Percentiles rank a stretch among this genome's conserved stretches.
Evolutionary conservation across 176 grass and related monocot species (phyloP).

Genomic region (Neostapfia colusana): DNA sequence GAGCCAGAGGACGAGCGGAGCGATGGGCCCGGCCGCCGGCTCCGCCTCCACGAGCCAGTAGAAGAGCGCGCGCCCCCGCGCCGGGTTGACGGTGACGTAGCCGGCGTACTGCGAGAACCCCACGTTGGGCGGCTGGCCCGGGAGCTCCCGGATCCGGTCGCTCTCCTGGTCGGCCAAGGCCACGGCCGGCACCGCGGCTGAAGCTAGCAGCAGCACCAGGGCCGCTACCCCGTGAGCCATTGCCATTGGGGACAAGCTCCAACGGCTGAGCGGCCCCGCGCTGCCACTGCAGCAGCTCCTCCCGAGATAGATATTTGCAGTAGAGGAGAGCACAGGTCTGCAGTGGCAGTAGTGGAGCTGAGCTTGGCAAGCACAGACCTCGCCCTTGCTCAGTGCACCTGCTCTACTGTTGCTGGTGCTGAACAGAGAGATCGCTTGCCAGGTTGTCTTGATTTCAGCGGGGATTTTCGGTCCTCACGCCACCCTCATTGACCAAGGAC

Average conservation of each 20-base stretch:
- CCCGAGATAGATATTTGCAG: background rate
- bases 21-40: slow-evolving; percentile 49
- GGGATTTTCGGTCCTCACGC: slow-evolving; percentile 29
- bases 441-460: slow-evolving; percentile 45
- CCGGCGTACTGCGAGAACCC: slow-evolving; percentile 85
- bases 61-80: slow-evolving; percentile 83
- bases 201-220: slow-evolving; percentile 31
- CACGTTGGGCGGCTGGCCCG: slow-evolving; percentile 62
- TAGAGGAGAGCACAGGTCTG: background rate
- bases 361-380: slow-evolving; percentile 27
- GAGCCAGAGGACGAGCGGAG: slow-evolving; percentile 90
- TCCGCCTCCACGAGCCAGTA: slow-evolving; percentile 96
- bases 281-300: slow-evolving; percentile 5
- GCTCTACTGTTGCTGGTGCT: background rate
- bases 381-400: slow-evolving; percentile 21
- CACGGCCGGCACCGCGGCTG: background rate
- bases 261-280: background rate
- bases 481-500: slow-evolving; percentile 48
- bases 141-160: slow-evolving; percentile 81
- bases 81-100: slow-evolving; percentile 72
- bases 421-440: slow-evolving; percentile 35
- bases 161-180: slow-evolving; percentile 50
- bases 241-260: slow-evolving; percentile 27
- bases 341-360: background rate
- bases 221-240: slow-evolving; percentile 17